Evolutionary conservation across 208 protist genomes (phyloP).

Genomic region (Leishmania braziliensis): DNA sequence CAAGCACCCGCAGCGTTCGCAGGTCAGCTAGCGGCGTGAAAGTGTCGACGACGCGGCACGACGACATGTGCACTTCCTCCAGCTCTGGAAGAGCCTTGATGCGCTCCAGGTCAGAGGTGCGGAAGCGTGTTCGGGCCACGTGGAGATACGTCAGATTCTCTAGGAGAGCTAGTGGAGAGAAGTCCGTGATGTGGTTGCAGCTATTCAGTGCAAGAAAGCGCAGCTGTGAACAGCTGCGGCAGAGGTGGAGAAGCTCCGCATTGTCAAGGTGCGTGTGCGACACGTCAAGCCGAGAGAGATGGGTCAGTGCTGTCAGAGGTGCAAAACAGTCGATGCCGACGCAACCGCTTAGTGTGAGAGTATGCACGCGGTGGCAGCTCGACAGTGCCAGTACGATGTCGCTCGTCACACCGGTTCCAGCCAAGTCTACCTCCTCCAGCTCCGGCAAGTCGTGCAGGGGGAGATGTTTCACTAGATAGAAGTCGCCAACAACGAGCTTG

Average conservation of each 20-base stretch:
- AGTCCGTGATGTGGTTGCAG: conserved; percentile 21
- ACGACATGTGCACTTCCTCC: conserved; percentile 23
- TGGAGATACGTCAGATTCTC: conserved; percentile 18
- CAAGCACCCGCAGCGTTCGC: conserved; percentile 10
- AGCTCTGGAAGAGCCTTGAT: conserved; percentile 21
- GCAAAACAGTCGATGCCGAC: conserved; percentile 13
- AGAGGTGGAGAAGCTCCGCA: conserved; percentile 16
- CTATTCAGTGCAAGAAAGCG: conserved; percentile 4
- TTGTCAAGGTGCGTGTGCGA: conserved; percentile 18
- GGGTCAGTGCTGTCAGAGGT: conserved; percentile 3
- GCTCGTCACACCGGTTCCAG: conserved; percentile 21
- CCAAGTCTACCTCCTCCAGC: conserved; percentile 29
- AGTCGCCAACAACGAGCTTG: conserved; percentile 32
- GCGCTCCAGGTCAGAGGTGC: conserved; percentile 25
- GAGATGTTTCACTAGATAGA: conserved; percentile 31
- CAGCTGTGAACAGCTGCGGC: conserved; percentile 19
- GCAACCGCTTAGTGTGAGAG: conserved; percentile 24
- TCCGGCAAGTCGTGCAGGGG: conserved; percentile 19
- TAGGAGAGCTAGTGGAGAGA: conserved; percentile 21
- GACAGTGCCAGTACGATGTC: conserved; percentile 17
- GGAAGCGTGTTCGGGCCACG: conserved; percentile 22
- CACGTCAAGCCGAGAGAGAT: conserved; percentile 13
- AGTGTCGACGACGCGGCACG: conserved; percentile 20
- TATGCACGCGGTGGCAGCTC: conserved; percentile 20
- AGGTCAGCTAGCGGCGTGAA: conserved; percentile 17